phyloP scores from a whole-genome alignment of 2,329 filamentous ascomycete genomes.

The Dactylellina drechsleri region DNA sequence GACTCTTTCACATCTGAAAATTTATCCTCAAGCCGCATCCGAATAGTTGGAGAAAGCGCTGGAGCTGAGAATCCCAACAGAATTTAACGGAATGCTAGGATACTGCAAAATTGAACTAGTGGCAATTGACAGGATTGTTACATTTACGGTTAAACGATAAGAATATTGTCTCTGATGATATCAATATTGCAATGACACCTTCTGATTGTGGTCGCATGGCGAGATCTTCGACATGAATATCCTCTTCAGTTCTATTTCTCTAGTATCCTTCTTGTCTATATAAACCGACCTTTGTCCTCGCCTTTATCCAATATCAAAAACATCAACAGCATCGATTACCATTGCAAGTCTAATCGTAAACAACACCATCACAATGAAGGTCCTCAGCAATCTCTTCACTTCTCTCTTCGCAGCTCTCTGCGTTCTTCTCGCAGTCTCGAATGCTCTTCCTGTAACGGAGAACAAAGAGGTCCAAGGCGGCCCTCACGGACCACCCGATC shows the following conservation, averaged over 20 bases:
- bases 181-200: not conserved
- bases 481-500: too few relatives aligned
- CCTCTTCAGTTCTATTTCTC: not conserved
- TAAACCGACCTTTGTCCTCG: not conserved
- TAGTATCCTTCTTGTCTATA: not conserved
- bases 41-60: not conserved
- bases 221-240: not conserved
- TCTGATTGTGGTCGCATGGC: not conserved
- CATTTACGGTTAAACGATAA: not conserved
- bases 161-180: not conserved
- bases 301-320: not conserved
- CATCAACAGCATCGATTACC: not conserved
- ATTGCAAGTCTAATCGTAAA: not conserved
- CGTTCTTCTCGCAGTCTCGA: not conserved
- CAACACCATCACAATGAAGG: constrained; percentile 1
- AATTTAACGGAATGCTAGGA: not conserved
- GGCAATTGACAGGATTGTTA: not conserved
- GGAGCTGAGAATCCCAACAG: not conserved
- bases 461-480: constrained; percentile 6
- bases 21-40: not conserved
- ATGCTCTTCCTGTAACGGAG: constrained; percentile 1
- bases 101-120: not conserved
- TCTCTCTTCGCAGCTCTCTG: constrained; percentile 7
- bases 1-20: not conserved
- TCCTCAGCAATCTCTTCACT: constrained; percentile 4